Evolutionary conservation across 225 moss, liverwort and hornwort genomes (phyloP).

Genomic region (Marchantia polymorpha): DNA sequence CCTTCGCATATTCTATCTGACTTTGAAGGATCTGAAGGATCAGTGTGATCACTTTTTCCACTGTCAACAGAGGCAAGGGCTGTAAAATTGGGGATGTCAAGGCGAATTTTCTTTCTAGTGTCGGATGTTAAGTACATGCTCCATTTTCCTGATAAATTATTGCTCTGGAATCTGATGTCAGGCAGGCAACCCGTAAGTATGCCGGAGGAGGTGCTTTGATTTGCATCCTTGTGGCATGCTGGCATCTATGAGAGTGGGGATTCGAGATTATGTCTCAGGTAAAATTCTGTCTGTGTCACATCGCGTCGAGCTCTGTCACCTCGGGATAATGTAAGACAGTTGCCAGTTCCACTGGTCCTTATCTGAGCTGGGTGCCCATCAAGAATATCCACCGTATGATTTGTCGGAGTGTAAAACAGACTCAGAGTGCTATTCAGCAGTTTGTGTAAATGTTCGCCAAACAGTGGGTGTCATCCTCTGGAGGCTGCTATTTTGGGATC

Average conservation of each 20-base stretch:
- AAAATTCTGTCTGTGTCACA: constrained; percentile 6
- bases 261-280: constrained; percentile 19
- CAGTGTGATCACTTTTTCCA: not conserved
- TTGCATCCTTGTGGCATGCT: constrained; percentile 15
- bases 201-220: constrained; percentile 21
- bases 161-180: constrained; percentile 18
- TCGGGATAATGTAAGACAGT: not conserved
- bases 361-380: constrained; percentile 1
- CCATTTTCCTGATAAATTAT: constrained; percentile 19
- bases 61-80: constrained; percentile 13
- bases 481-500: constrained; percentile 20
- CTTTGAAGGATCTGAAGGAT: constrained; percentile 5
- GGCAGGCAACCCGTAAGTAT: constrained; percentile 13
- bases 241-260: constrained; percentile 4
- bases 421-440: not conserved
- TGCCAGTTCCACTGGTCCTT: not conserved
- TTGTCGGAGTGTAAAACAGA: not conserved
- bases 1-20: not conserved
- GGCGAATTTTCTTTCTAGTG: constrained; percentile 13
- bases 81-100: not conserved
- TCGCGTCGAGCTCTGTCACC: constrained; percentile 6
- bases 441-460: constrained; percentile 1
- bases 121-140: constrained; percentile 16
- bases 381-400: not conserved
- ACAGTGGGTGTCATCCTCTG: not conserved